A percentile compares a stretch with the other conserved stretches of the same genome.
Evolutionary conservation across 2,329 filamentous ascomycete species (phyloP).

Genomic region (Thelonectria olida): DNA sequence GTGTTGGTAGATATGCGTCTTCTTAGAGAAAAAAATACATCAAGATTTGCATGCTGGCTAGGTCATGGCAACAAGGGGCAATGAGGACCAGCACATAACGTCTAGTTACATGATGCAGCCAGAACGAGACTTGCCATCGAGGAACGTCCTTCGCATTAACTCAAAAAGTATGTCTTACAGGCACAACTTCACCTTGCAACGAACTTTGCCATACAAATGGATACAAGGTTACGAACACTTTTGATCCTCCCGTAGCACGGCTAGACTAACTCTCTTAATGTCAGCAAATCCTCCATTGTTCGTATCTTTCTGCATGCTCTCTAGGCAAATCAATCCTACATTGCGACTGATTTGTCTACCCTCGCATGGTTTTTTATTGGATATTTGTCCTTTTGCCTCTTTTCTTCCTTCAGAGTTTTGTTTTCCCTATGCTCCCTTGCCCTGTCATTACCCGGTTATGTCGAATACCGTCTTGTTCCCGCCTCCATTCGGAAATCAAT

Average conservation of each 20-base stretch:
- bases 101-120: too few species aligned
- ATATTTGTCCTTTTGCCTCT: not conserved
- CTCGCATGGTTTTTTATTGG: not conserved
- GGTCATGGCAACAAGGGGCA: not conserved
- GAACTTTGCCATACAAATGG: not conserved
- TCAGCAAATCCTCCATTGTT: not conserved
- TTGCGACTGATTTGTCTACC: not conserved
- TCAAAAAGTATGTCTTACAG: not conserved
- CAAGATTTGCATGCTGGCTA: too few species aligned
- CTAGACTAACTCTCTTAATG: not conserved
- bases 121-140: not conserved
- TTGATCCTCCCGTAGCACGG: not conserved
- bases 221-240: not conserved
- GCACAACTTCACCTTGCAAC: not conserved
- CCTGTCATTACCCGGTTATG: constrained; percentile 37
- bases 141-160: not conserved
- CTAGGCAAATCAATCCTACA: not conserved
- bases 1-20: too few species aligned
- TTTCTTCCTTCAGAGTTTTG: not conserved
- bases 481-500: constrained; percentile 32
- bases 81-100: not conserved
- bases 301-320: not conserved
- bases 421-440: not conserved
- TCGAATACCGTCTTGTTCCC: constrained; percentile 34
- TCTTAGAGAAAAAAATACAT: not conserved